A percentile compares a stretch with the other conserved stretches of the same genome.
Conservation (phyloP, 164 flowering plant species). For the Saururus chinensis region DNA sequence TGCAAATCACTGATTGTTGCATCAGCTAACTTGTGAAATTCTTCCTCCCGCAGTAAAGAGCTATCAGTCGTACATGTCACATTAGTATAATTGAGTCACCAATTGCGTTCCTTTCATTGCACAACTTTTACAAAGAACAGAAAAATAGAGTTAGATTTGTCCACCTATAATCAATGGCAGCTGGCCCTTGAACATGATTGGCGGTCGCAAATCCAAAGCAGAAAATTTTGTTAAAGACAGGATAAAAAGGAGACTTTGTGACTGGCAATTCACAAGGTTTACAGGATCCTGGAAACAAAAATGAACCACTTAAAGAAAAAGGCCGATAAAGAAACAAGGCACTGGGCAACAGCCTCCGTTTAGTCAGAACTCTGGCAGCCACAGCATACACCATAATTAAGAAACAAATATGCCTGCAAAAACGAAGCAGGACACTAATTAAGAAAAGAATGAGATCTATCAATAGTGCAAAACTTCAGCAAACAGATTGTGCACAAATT, state of each 20-base stretch:
- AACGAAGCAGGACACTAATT: no score
- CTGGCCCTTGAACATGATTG: not conserved
- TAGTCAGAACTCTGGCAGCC: not conserved
- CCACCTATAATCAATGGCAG: constrained; percentile 1
- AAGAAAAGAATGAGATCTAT: no score
- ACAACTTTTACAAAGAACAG: not conserved
- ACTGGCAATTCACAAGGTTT: not conserved
- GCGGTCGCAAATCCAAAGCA: not conserved
- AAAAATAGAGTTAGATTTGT: not conserved
- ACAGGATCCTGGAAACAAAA: not conserved
- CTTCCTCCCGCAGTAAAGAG: constrained; percentile 68
- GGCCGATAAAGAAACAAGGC: not conserved
- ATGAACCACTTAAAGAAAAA: not conserved
- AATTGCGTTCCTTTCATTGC: not conserved
- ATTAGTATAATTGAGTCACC: not conserved
- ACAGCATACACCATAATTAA: not conserved
- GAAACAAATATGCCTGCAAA: no score
- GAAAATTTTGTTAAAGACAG: not conserved
- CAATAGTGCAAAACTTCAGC: no score
- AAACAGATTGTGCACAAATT: no score
- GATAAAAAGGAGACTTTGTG: not conserved
- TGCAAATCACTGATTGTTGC: constrained; percentile 61
- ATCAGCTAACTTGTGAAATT: constrained; percentile 67
- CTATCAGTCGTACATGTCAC: constrained; percentile 19
- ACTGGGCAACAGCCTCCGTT: not conserved